Base-by-base conservation (phyloP, 495 filamentous ascomycete genomes). In the Trichoderma asperelloides region DNA sequence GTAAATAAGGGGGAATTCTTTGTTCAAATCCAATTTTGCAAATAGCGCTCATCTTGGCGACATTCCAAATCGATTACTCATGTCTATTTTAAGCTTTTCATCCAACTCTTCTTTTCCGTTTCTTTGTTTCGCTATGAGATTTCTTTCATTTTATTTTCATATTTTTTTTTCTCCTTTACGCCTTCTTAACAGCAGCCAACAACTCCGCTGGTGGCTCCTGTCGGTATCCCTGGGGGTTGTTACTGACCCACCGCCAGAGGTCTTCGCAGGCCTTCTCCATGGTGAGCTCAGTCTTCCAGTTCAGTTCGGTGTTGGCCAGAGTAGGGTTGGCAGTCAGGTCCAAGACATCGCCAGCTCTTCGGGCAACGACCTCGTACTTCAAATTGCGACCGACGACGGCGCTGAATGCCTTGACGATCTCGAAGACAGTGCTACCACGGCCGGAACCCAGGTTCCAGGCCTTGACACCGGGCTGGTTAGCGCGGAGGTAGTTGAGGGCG, bases 381-480 rank as follows among this genome's bases (percentile, higher is more conserved):
- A 98, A 82, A 67, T 94, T 86, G 49, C 85, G 87, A 65, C 95
- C 94, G 33, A 97, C 91, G 40, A 91, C 91, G 43, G 84, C 78
- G 74, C 87, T 91, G 82, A 98, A 98, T 68, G 96, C 92, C 66
- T 91, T 90, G 85, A 98, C 89, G 86, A 98, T 98, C 74, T 98
- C 92, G 77, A 92, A 94, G 41, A 98, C 95, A 13, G 96, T 98
- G 77, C 89, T 93, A 68, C 95, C 95, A 73, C 88, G 89, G 45
- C 95, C 95, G n/a, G 93, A 97, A 27, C 95, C 95, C 67, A 98
- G 76, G 81, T 98, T 98, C 96, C 96, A 98, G 67, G 93, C 94
- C 67, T 90, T 87, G 63, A 96, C 92, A 68, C 95, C 95, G 51
- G 96, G 96, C 75, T 96, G 90, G 74, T 94, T 83, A 66, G 89